Evolutionary conservation across 2,329 filamentous ascomycete genomes (phyloP), one percentile per base, ranked within the genome.

Genomic region (Cordyceps tenuipes): DNA sequence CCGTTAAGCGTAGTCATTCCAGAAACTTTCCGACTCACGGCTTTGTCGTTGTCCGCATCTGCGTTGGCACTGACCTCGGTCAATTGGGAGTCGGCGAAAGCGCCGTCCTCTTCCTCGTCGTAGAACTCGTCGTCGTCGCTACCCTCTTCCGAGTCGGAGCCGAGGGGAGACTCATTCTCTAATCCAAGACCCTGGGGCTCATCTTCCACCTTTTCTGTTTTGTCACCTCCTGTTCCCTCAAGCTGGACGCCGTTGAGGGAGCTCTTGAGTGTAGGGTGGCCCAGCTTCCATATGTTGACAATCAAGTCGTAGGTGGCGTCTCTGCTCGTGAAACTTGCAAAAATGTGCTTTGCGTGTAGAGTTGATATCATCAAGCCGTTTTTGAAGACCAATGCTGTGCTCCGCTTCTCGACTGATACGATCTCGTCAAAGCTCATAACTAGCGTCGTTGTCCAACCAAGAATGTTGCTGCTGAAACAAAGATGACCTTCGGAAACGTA

Each of bases 361-460:
- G 94, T 99, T 54, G 95, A 91, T 48, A 99, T 96, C 75, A 96
- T 94, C 59, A 99, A 89, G 4, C 93, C 95, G 69, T 99, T 99
- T 62, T 95, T 96, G 75, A 99, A 97, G 1, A 99, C 80, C 62
- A 99, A 81, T 0, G 94, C 94, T 0, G 94, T 99, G 70, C 87
- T 97, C 72, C 96, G 89, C 77, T 97, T 97, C 75, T 99, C 94
- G 8, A 99, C 89, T 0, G 93, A 91, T 21, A 97, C 90, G 61
- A 99, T 90, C 73, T 99, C 94, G 69, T 99, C 94, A 71, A 99
- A 99, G 72, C 91, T 95, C 77, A 99, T 96, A 57, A 99, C 93
- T 47, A 99, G 79, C 1, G 94, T 99, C 0, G 94, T 99, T 23
- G 95, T 89, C 94, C 94, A 99, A 58, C 94, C 94, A 51, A 99